Percentiles rank a stretch among this genome's conserved stretches.
Conservation (phyloP, 257 asterid genomes). For the Mitragyna speciosa region DNA sequence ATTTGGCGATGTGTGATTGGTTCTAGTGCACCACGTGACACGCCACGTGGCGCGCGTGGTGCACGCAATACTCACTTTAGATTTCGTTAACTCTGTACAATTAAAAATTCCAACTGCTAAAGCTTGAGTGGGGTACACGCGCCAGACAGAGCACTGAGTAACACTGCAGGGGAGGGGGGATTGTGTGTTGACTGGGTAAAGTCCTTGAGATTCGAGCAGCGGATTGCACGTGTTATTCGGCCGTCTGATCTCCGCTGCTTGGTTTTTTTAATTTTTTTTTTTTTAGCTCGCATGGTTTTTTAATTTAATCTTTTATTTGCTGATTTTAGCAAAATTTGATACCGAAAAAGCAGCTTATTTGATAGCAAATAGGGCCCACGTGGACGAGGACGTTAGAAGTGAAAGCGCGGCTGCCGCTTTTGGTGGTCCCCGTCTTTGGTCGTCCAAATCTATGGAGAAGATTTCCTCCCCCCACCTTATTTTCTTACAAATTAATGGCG, state of each 20-base stretch:
- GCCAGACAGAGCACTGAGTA: not conserved
- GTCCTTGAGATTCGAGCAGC: conserved; percentile 19
- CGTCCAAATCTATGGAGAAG: conserved; percentile 22
- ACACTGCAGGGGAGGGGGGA: not conserved
- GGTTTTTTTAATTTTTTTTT: not conserved
- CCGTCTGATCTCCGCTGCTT: not conserved
- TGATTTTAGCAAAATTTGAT: not conserved
- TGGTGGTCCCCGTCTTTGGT: conserved; percentile 24
- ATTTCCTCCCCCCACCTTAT: not conserved
- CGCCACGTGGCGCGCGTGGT: no score
- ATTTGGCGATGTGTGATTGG: no score
- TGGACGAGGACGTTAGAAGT: conserved; percentile 19
- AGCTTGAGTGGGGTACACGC: not conserved
- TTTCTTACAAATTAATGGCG: not conserved
- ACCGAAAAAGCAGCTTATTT: conserved; percentile 6
- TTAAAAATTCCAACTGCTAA: not conserved
- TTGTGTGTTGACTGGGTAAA: conserved; percentile 19
- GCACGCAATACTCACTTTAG: no score
- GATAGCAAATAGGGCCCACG: conserved; percentile 22
- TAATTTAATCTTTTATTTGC: not conserved
- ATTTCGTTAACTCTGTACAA: no score
- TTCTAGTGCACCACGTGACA: no score
- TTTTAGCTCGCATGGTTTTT: no score
- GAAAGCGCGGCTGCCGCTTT: conserved; percentile 37
- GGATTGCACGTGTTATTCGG: conserved; percentile 16